Evolutionary conservation across 352 stramenopile species (phyloP).

Genomic region (Globisporangium irregulare): DNA sequence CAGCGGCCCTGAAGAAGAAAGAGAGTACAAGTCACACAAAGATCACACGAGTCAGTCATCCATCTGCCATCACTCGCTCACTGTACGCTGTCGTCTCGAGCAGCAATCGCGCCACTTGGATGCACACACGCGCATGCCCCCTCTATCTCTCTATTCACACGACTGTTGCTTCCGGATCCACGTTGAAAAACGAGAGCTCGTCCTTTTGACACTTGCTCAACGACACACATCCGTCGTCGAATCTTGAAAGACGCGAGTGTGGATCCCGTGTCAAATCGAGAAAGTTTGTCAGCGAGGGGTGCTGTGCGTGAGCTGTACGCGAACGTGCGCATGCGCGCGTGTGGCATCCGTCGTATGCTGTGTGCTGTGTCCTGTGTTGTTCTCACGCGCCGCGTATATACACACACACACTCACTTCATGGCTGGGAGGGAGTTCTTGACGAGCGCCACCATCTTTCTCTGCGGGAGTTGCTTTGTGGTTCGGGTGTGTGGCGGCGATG

Average conservation of each 20-base stretch:
- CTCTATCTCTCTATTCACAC: neutral
- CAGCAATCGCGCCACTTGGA: neutral
- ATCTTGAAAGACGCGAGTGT: no score
- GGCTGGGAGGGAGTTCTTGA: constrained; percentile 43
- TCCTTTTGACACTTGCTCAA: no score
- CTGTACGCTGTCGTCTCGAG: neutral
- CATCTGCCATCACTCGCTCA: neutral
- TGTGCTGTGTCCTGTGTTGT: no score
- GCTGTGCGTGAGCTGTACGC: no score
- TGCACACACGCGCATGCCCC: neutral
- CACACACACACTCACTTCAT: constrained; percentile 42
- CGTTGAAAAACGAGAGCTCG: no score
- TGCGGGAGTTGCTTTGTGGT: constrained; percentile 13
- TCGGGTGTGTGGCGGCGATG: constrained; percentile 13
- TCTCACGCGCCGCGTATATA: neutral
- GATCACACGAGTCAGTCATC: neutral
- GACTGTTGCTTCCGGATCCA: neutral
- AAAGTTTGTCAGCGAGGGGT: neutral
- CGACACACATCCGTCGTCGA: no score
- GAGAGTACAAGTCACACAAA: constrained; percentile 5
- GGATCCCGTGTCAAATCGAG: neutral
- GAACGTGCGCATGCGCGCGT: no score
- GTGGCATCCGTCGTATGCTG: no score
- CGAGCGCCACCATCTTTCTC: constrained; percentile 52
- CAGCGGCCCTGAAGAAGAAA: constrained; percentile 39